A percentile compares a stretch with the other conserved stretches of the same genome.
phyloP scores from a whole-genome alignment of 2,329 filamentous ascomycete genomes.

The Microcyclosporella mali region DNA sequence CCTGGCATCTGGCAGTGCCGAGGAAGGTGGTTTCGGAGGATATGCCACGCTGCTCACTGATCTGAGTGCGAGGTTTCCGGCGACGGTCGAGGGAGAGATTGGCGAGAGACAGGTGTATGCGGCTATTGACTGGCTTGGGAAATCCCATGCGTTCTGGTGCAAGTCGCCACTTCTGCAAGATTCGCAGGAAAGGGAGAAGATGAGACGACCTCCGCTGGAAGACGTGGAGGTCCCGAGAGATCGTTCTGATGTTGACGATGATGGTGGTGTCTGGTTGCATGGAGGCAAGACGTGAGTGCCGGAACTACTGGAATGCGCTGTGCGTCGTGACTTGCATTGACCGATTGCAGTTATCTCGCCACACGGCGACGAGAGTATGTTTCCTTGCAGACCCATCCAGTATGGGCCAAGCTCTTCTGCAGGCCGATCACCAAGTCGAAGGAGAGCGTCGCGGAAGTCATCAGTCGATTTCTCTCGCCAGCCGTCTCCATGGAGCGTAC shows the following conservation, averaged over 20 bases:
- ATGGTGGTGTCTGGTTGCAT: slow-evolving; percentile 49
- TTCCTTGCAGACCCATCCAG: slow-evolving; percentile 44
- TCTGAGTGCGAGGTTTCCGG: slow-evolving; percentile 47
- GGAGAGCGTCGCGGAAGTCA: slow-evolving; percentile 38
- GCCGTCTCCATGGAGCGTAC: slow-evolving; percentile 11
- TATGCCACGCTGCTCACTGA: slow-evolving; percentile 56
- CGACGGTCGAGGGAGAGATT: slow-evolving; percentile 49
- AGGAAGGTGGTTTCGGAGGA: slow-evolving; percentile 7
- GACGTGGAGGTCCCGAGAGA: slow-evolving; percentile 33
- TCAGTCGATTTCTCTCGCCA: slow-evolving; percentile 47
- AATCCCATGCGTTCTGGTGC: slow-evolving; percentile 56
- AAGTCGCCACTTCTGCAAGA: slow-evolving; percentile 12
- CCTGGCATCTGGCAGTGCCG: slow-evolving; percentile 24
- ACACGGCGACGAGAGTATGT: slow-evolving; percentile 55
- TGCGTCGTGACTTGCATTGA: too few relatives aligned
- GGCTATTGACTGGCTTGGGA: slow-evolving; percentile 57
- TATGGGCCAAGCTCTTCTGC: slow-evolving; percentile 53
- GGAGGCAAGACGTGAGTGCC: slow-evolving; percentile 56
- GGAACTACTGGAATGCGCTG: too few relatives aligned
- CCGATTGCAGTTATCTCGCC: slow-evolving; percentile 45
- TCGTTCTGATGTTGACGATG: background rate
- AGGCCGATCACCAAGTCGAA: slow-evolving; percentile 29
- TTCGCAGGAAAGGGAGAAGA: slow-evolving; percentile 27
- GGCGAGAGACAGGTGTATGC: slow-evolving; percentile 45
- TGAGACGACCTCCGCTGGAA: slow-evolving; percentile 52